These are phyloP conservation scores for Nigrograna mackinnonii DNA, from an alignment of 2,329 filamentous ascomycete genomes.

Conservation along the genomic window DNA sequence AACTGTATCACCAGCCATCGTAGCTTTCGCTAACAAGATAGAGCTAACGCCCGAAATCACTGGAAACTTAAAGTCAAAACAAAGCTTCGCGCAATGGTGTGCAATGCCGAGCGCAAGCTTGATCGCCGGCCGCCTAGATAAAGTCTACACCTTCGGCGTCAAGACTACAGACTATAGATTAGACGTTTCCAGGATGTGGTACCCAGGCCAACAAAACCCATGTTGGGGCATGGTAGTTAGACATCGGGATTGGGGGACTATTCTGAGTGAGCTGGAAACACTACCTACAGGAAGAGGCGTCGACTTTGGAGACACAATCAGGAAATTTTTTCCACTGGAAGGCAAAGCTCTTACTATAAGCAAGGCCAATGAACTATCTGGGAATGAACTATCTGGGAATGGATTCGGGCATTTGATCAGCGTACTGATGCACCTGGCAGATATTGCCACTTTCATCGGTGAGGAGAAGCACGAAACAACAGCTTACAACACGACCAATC, in stretches of 20 bases:
- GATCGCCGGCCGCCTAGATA: conserved; percentile 20
- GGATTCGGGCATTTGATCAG: too few relatives aligned
- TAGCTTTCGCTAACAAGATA: conserved; percentile 23
- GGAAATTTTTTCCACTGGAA: conserved; percentile 32
- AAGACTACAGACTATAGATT: conserved; percentile 29
- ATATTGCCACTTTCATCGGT: too few relatives aligned
- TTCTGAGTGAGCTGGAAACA: conserved; percentile 27
- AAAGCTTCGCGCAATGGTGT: conserved; percentile 24
- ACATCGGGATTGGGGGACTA: conserved; percentile 30
- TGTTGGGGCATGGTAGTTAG: conserved; percentile 35
- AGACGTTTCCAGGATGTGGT: conserved; percentile 31
- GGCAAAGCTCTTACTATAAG: too few relatives aligned
- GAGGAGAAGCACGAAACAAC: too few relatives aligned
- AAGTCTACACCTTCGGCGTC: conserved; percentile 34
- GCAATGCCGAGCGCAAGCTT: conserved; percentile 19
- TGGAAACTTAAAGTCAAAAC: conserved; percentile 6
- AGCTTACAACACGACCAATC: too few relatives aligned
- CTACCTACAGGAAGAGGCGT: conserved; percentile 23
- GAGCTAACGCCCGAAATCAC: conserved; percentile 18
- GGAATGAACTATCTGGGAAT: too few relatives aligned
- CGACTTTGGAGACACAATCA: conserved; percentile 22
- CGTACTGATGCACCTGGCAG: too few relatives aligned
- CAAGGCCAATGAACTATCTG: too few relatives aligned
- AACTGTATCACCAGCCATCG: conserved; percentile 23
- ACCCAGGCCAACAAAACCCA: conserved; percentile 17